Evolutionary conservation across 495 filamentous ascomycete species (phyloP), one percentile per base, ranked within the genome.

Genomic region (Pseudomonodictys pantanalensis): DNA sequence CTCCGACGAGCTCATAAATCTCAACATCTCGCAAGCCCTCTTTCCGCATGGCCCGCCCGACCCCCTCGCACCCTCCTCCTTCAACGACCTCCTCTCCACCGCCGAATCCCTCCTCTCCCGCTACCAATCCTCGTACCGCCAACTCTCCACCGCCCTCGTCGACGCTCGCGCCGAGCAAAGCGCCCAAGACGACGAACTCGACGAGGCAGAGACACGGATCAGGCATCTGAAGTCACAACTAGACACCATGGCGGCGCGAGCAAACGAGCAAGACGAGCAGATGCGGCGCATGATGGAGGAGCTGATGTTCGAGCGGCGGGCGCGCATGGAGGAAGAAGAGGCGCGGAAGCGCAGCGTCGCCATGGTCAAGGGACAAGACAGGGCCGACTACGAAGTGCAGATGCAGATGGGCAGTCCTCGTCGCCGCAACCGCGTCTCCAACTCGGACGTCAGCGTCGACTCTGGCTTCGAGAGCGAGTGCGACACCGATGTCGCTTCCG

Each of bases 51-150:
- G 76, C 4, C 65, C 77, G 0, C 70, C 73, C 32, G 77, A 85
- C 58, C 62, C 79, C 43, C 78, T 84, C 68, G 86, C 82, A 2
- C 82, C 83, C 1, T 80, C 85, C 8, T 83, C 86, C 3, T 86
- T 87, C 76, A 84, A 88, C 67, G 83, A 84, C 64, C 76, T 92
- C 9, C 81, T 87, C 32, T 72, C 76, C 44, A 88, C 85, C 66
- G 89, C 90, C 38, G 77, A 84, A 47, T 77, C 75, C n/a, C 73
- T 90, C 10, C 72, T 91, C 17, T 70, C 73, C 44, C 79, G 76
- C 50, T 78, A 91, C 70, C 90, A 92, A 67, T 74, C 76, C 30
- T 89, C 88, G 18, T 92, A 91, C 75, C 82, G 83, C 51, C 72
- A 81, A 61, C 80, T 85, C 9, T 81, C 79, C 1, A 71, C 80